Conservation (phyloP, 768 basidiomycete genomes). For the Lactarius trivialis region DNA sequence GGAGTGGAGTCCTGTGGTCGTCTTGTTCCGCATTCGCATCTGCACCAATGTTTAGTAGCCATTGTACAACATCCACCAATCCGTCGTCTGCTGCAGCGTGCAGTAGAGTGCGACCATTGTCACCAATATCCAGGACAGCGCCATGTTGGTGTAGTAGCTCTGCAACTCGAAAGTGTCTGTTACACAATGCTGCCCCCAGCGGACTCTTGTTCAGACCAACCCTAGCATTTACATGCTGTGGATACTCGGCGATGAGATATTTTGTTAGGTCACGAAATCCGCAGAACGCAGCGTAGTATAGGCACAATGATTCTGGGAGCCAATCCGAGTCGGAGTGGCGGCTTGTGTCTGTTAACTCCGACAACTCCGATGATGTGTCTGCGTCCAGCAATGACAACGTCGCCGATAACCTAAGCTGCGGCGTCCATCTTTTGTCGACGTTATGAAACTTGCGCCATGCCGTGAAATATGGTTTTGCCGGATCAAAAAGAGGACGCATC, state of each 20-base stretch:
- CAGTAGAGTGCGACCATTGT: background rate
- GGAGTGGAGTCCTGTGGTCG: background rate
- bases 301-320: too few species aligned
- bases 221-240: background rate
- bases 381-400: too few species aligned
- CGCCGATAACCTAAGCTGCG: too few species aligned
- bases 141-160: background rate
- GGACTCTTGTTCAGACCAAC: background rate
- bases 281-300: background rate
- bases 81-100: background rate
- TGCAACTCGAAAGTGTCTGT: background rate
- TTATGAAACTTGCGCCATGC: background rate
- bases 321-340: too few species aligned
- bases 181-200: background rate
- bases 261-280: background rate
- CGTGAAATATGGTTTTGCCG: background rate
- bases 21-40: background rate
- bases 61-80: too few species aligned
- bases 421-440: background rate
- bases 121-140: background rate
- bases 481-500: background rate
- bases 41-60: background rate
- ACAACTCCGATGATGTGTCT: too few species aligned
- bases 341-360: too few species aligned
- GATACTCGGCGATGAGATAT: background rate